Evolutionary conservation across 116 monocot genomes (phyloP), one percentile per base, ranked within the genome.

Genomic region (Phalaenopsis hybrid): DNA sequence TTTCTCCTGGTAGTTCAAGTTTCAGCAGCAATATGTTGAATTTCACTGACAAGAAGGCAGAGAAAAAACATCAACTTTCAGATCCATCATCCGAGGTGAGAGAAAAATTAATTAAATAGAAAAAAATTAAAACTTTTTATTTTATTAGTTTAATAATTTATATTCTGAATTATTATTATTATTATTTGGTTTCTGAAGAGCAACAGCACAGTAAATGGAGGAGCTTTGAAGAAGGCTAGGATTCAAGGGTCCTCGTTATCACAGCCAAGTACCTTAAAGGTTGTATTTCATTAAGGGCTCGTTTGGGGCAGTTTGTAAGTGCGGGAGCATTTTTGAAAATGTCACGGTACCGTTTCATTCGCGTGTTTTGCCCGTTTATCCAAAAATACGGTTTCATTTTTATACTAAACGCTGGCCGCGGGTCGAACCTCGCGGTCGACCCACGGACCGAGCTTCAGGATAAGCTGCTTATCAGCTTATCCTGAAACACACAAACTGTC

Each of bases 141-240:
- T 68, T 8, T 80, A 72, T 31, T 33, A 33, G 37, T 28, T 31
- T 44, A 7, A n/a, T 58, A 57, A 77, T 16, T 6, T 78, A 31
- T 52, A 75, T 51, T 75, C 75, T 84, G 37, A 34, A 34, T 70
- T 68, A 13, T 77, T 69, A 73, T 18, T 79, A 73, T 18, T 79
- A 59, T 80, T 57, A 76, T 74, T 72, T 44, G 79, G 28, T 49
- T 81, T 81, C 74, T 81, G 75, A 80, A 96, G 95, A 86, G 91
- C 87, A 91, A 93, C 87, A 93, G 95, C 85, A 82, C 87, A 75
- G 80, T 23, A 82, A 69, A 78, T 33, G 91, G 84, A 85, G 76
- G 90, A 80, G 80, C 89, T 80, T 85, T 81, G 57, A 96, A 96
- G 93, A 96, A 93, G 76, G 89, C 91, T 79, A 96, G 84, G 82